Conservation (phyloP, 2,329 filamentous ascomycete species). For the Fusarium sambucinum region DNA sequence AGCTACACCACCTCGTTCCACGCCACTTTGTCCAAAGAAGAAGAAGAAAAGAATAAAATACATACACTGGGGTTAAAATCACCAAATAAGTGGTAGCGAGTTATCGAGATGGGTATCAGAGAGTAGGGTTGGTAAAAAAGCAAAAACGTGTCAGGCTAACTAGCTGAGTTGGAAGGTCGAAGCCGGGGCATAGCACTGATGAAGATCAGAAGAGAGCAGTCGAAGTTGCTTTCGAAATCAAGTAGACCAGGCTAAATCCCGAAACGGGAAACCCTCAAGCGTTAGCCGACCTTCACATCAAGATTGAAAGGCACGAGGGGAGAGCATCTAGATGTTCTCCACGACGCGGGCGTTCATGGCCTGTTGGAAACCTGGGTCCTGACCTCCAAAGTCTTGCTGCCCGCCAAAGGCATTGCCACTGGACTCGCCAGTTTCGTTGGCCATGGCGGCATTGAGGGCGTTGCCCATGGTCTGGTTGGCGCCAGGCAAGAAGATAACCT, state of each 20-base stretch:
- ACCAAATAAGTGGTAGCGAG: slow-evolving; percentile 3
- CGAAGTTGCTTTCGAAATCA: slow-evolving; percentile 48
- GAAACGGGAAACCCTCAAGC: slow-evolving; percentile 45
- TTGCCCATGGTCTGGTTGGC: slow-evolving; percentile 66
- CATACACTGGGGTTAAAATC: slow-evolving; percentile 29
- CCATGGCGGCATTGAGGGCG: slow-evolving; percentile 59
- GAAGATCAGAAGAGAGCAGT: slow-evolving; percentile 39
- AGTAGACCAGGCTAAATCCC: slow-evolving; percentile 54
- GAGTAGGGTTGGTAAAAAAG: slow-evolving; percentile 2
- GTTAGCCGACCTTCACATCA: slow-evolving; percentile 49
- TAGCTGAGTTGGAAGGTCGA: slow-evolving; percentile 7
- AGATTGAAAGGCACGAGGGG: slow-evolving; percentile 23
- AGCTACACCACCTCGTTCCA: slow-evolving; percentile 1
- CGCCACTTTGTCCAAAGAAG: slow-evolving; percentile 1
- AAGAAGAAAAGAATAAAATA: slow-evolving; percentile 25
- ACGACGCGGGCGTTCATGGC: slow-evolving; percentile 85
- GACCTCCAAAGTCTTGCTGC: slow-evolving; percentile 65
- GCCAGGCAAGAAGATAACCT: slow-evolving; percentile 85
- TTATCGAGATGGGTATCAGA: slow-evolving; percentile 38
- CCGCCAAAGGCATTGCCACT: slow-evolving; percentile 57
- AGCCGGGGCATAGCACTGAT: slow-evolving; percentile 22
- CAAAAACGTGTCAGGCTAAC: slow-evolving; percentile 17
- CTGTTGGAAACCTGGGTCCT: slow-evolving; percentile 75
- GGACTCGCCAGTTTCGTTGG: slow-evolving; percentile 62
- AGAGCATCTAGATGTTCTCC: slow-evolving; percentile 79